Base-by-base conservation (phyloP, 768 basidiomycete genomes). In the Rhizopogon vulgaris region DNA sequence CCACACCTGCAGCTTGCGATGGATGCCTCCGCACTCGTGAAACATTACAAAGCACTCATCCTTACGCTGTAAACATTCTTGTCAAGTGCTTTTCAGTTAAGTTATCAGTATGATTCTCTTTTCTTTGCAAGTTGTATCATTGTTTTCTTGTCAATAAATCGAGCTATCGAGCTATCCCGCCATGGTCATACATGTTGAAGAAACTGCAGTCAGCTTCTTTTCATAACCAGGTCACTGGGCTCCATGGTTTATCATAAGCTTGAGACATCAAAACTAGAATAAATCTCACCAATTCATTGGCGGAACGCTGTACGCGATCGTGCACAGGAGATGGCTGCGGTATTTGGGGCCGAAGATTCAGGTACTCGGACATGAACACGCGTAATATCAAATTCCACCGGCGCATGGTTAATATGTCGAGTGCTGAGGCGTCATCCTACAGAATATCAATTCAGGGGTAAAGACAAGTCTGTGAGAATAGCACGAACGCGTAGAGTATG, bases 371-470 rank as follows among this genome's bases (percentile, higher is more conserved):
- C 60, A 92, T 78, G 63, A 97, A 94, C 1, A 96, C 80, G 30
- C 95, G 77, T 37, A 97, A 64, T 48, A 99, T 78, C 28, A 94
- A 71, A 63, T 89, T 90, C 96, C 96, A 98, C 22, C 88, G 77
- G 41, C 84, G 80, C 78, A 97, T 80, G 0, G 92, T 94, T 7
- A 87, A 79, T 41, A 90, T 70, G 61, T 97, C 87, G 40, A 98
- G 73, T 1, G 87, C 91, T 18, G 83, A 78, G 7, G 85, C 92
- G 67, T 97, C 90, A 67, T 99, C 96, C 94, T 96, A 51, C 5
- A 59, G 54, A 50, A 28, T 24, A 24, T 48, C 28, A 30, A 8
- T 56, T 18, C 6, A 56, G 52, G 24, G 36, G 32, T 48, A 39
- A 24, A 41, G 6, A 38, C 10, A 22, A 8, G 27, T 38, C 34